Evolutionary conservation across 2,329 filamentous ascomycete species (phyloP).

Genomic region (Hirsutella minnesotensis): DNA sequence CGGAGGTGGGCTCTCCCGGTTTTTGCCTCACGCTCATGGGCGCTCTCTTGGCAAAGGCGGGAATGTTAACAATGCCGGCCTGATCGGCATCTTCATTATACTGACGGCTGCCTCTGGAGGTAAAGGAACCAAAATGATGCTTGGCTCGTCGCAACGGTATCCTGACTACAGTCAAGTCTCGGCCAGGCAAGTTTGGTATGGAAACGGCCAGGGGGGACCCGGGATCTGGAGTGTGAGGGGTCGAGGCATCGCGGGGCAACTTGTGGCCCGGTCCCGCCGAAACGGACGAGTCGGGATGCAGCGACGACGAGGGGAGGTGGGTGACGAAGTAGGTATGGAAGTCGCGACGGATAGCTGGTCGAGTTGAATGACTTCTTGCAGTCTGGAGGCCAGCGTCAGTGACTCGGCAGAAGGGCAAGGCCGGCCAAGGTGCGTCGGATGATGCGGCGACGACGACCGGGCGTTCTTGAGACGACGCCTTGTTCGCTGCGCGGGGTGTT

Average conservation of each 20-base stretch:
- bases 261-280: constrained; percentile 63
- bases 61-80: constrained; percentile 85
- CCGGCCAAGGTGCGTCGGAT: no score
- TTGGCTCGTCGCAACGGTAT: constrained; percentile 90
- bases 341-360: constrained; percentile 23
- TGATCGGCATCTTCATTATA: constrained; percentile 94
- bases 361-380: neutral
- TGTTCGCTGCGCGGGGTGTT: no score
- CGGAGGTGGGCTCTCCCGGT: constrained; percentile 50
- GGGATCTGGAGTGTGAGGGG: constrained; percentile 53
- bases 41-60: constrained; percentile 77
- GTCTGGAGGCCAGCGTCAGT: no score
- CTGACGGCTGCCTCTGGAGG: constrained; percentile 68
- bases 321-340: constrained; percentile 99
- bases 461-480: no score
- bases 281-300: constrained; percentile 72
- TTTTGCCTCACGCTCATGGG: constrained; percentile 50
- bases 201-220: constrained; percentile 47
- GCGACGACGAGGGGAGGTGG: constrained; percentile 82
- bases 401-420: no score
- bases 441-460: no score
- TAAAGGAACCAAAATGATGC: constrained; percentile 80
- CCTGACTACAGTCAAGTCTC: constrained; percentile 85
- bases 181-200: constrained; percentile 44
- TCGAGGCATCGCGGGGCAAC: constrained; percentile 73